phyloP scores from a whole-genome alignment of 1,139 yeast genomes.

The Hanseniaspora uvarum region DNA sequence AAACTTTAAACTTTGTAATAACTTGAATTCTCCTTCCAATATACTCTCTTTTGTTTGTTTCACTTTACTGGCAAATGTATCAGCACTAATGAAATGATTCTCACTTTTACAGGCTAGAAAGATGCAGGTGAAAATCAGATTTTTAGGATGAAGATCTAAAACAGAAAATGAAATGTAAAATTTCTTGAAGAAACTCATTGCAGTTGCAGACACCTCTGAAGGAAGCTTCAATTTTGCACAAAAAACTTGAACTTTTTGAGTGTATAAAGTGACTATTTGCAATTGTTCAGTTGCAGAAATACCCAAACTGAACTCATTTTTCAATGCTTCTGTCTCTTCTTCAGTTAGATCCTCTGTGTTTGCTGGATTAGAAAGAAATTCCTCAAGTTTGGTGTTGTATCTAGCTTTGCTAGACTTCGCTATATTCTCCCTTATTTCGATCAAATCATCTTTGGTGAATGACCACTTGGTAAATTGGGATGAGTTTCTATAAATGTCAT shows the following conservation, averaged over 20 bases:
- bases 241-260: conserved; percentile 57
- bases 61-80: conserved; percentile 62
- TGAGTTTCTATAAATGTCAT: conserved; percentile 78
- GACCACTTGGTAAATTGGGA: conserved; percentile 85
- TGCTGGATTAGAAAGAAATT: conserved; percentile 29
- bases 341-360: conserved; percentile 31
- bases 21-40: conserved; percentile 64
- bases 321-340: conserved; percentile 31
- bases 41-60: conserved; percentile 57
- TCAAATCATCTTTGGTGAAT: conserved; percentile 50
- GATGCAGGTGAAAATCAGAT: conserved; percentile 70
- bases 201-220: conserved; percentile 67
- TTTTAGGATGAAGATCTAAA: conserved; percentile 80
- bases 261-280: conserved; percentile 55
- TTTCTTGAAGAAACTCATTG: conserved; percentile 68
- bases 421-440: conserved; percentile 37
- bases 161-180: conserved; percentile 72
- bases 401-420: conserved; percentile 44
- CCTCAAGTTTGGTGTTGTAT: conserved; percentile 35
- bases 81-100: conserved; percentile 76
- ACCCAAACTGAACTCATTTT: conserved; percentile 37
- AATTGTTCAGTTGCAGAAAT: conserved; percentile 61
- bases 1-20: conserved; percentile 65
- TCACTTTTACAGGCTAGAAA: conserved; percentile 90
- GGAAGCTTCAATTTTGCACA: conserved; percentile 50